These are phyloP conservation scores for Diutina neorugosa DNA, from an alignment of 1,139 yeast species.

Conservation along the genomic window DNA sequence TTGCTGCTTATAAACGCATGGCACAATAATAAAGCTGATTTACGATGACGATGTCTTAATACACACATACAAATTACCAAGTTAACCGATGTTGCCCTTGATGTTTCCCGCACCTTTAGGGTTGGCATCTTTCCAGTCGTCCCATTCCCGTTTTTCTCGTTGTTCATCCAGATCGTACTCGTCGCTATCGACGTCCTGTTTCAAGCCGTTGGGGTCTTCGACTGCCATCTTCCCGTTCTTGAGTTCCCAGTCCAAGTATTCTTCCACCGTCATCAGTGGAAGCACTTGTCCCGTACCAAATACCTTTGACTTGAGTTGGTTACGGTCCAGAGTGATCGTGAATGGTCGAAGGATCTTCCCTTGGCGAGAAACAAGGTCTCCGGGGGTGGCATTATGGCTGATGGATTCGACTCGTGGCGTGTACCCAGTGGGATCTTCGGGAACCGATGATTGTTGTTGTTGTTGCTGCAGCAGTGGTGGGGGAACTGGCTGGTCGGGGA, in stretches of 20 bases:
- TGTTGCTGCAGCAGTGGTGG: slow-evolving; percentile 1
- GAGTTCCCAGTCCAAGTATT: slow-evolving; percentile 74
- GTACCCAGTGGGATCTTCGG: slow-evolving; percentile 23
- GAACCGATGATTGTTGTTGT: neutral
- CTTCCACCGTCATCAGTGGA: slow-evolving; percentile 94
- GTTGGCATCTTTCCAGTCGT: slow-evolving; percentile 79
- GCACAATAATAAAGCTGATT: neutral
- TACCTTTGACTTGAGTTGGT: slow-evolving; percentile 50
- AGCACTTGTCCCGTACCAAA: slow-evolving; percentile 87
- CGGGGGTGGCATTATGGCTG: slow-evolving; percentile 16
- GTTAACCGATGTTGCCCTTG: slow-evolving; percentile 14
- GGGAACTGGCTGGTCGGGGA: slow-evolving; percentile 12
- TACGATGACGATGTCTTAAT: no score
- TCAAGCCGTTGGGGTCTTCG: slow-evolving; percentile 27
- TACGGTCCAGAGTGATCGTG: slow-evolving; percentile 53
- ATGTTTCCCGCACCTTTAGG: slow-evolving; percentile 88
- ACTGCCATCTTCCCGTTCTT: slow-evolving; percentile 69
- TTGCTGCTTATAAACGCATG: neutral
- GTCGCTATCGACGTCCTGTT: slow-evolving; percentile 16
- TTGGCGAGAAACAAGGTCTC: slow-evolving; percentile 40
- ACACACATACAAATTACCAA: no score
- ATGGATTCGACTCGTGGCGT: slow-evolving; percentile 43
- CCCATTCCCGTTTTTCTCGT: slow-evolving; percentile 69
- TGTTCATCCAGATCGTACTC: slow-evolving; percentile 36
- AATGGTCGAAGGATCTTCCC: slow-evolving; percentile 83